Percentiles rank a stretch among this genome's conserved stretches.
Conservation (phyloP, 371 early-diverging fungal species). For the Haplosporangium sp. region DNA sequence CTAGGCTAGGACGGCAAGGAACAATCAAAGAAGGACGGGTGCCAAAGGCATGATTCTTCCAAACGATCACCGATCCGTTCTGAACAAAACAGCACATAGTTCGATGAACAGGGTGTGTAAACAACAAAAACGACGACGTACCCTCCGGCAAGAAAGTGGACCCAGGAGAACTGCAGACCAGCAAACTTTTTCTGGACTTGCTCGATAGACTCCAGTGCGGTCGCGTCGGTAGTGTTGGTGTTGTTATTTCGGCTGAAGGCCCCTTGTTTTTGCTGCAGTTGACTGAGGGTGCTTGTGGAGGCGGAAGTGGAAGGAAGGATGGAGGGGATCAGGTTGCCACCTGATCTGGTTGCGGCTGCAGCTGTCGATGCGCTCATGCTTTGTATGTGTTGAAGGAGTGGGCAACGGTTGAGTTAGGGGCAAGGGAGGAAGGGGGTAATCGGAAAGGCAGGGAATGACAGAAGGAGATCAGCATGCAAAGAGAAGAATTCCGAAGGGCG, state of each 20-base stretch:
- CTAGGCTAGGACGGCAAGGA: too few species aligned
- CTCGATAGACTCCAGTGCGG: background rate
- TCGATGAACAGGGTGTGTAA: too few species aligned
- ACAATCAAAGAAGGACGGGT: too few species aligned
- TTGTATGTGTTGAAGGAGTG: background rate
- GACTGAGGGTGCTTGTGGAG: slow-evolving; percentile 33
- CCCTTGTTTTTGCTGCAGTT: slow-evolving; percentile 34
- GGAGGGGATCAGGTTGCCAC: slow-evolving; percentile 41
- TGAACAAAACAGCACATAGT: background rate
- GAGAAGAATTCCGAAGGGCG: too few species aligned
- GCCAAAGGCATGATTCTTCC: too few species aligned
- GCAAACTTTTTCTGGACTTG: slow-evolving; percentile 28
- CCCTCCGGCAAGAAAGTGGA: slow-evolving; percentile 89
- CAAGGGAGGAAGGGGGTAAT: background rate
- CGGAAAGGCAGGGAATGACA: too few species aligned
- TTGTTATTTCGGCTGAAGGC: slow-evolving; percentile 11
- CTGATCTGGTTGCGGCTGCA: slow-evolving; percentile 46
- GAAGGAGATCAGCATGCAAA: too few species aligned
- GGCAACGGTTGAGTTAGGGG: background rate
- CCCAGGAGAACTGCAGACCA: slow-evolving; percentile 58
- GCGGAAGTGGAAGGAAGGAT: slow-evolving; percentile 49
- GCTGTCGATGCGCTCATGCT: slow-evolving; percentile 52
- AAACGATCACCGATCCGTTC: too few species aligned
- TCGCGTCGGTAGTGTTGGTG: slow-evolving; percentile 5
- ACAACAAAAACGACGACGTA: slow-evolving; percentile 38